Evolutionary conservation across 2,329 filamentous ascomycete species (phyloP).

Genomic region (Ambrosiella xylebori): DNA sequence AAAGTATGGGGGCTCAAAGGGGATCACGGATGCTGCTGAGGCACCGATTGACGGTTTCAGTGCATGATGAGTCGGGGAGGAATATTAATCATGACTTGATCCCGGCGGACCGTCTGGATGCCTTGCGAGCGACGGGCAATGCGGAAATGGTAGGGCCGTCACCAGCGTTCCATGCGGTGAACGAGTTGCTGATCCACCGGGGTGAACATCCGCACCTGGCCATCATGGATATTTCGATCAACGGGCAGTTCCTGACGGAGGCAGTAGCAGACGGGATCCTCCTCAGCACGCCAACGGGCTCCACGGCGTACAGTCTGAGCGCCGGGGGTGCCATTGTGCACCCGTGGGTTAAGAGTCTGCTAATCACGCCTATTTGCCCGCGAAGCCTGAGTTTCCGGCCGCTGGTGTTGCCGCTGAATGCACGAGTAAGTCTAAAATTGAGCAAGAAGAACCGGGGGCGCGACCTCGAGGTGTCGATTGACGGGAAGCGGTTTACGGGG

Average conservation of each 20-base stretch:
- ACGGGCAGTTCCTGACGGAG: constrained; percentile 77
- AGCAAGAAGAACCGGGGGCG: constrained; percentile 64
- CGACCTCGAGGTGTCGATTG: constrained; percentile 64
- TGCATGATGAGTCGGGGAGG: constrained; percentile 53
- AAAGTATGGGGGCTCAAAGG: constrained; percentile 59
- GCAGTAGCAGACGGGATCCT: constrained; percentile 92
- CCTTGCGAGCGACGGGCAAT: not conserved
- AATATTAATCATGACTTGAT: constrained; percentile 37
- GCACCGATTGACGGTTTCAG: constrained; percentile 69
- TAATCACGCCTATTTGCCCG: constrained; percentile 88
- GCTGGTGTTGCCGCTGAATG: constrained; percentile 72
- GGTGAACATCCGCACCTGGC: constrained; percentile 80
- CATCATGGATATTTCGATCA: constrained; percentile 80
- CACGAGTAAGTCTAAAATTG: constrained; percentile 63
- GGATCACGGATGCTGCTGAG: constrained; percentile 70
- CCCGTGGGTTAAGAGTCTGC: constrained; percentile 70
- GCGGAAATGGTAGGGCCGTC: constrained; percentile 13
- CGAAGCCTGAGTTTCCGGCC: constrained; percentile 84
- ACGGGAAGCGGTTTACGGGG: constrained; percentile 51
- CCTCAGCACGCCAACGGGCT: constrained; percentile 82
- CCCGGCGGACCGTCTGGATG: constrained; percentile 22
- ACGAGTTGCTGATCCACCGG: constrained; percentile 86
- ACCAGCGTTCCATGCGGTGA: constrained; percentile 51
- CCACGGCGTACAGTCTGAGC: constrained; percentile 88
- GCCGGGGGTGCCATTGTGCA: constrained; percentile 88